Evolutionary conservation across 768 basidiomycete genomes (phyloP), one percentile per base, ranked within the genome.

Genomic region (Gautieria morchelliformis): DNA sequence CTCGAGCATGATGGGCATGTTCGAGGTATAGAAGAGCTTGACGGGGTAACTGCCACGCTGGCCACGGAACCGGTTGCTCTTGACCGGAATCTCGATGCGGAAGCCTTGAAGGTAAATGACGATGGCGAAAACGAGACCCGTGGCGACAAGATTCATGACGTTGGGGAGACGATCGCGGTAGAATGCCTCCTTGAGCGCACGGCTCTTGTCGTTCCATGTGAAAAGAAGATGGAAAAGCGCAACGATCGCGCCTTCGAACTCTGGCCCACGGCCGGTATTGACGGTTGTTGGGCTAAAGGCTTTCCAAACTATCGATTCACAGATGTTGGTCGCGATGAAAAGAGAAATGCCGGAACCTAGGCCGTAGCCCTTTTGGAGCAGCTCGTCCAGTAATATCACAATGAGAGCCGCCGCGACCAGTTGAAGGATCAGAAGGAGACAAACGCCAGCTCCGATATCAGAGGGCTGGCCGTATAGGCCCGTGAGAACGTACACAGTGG

Each of bases 1-100:
- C 74, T 98, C 90, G 59, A 98, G 82, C 95, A 99, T 99, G 78
- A 99, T 98, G 58, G 95, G 95, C 95, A 97, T 99, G 76, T 98
- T 99, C 45, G 84, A 87, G 15, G 96, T 98, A 74, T 98, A 99
- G 76, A 99, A 98, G 39, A 98, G 83, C 75, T 98, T 98, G 76
- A 99, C 81, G 52, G 96, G 96, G 76, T 97, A 98, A 14, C 83
- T 81, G 42, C 91, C 94, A 32, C 94, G 81, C 70, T 97, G 93
- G n/a, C 96, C 96, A 58, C 93, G 81, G 85, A 93, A 92, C 62
- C 84, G 82, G 77, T 90, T 93, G 75, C 85, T 88, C 81, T 98
- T 98, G 69, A 98, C 91, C 8, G 94, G 95, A 68, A 98, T 97
- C 70, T 98, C 95, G 61, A 98, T 89, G 60, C 95, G 80, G 89